A percentile compares a stretch with the other conserved stretches of the same genome.
phyloP scores from a whole-genome alignment of 2,329 filamentous ascomycete genomes.

The Sphaerulina musiva region DNA sequence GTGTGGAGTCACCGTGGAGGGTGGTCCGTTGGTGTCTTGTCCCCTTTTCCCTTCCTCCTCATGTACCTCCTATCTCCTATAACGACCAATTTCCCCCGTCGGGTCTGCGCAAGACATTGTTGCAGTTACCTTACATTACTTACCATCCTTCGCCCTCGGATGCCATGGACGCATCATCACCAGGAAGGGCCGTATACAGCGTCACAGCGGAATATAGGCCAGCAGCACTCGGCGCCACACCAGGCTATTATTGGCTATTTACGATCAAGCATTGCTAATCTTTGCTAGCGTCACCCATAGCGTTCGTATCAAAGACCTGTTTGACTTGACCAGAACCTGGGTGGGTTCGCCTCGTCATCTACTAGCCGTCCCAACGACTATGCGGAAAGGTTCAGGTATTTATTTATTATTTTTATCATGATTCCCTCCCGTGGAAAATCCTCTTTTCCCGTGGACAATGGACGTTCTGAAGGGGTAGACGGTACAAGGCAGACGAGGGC shows the following conservation, averaged over 20 bases:
- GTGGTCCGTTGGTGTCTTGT: too few relatives aligned
- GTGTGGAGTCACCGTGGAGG: too few relatives aligned
- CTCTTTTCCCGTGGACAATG: neutral
- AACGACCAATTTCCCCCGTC: too few relatives aligned
- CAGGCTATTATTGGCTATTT: neutral
- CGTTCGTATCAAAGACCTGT: conserved; percentile 8
- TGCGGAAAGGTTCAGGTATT: neutral
- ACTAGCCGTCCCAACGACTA: neutral
- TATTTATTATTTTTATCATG: too few relatives aligned
- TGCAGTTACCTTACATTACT: too few relatives aligned
- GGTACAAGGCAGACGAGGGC: neutral
- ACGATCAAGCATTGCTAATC: neutral
- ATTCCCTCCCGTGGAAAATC: neutral
- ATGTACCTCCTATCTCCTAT: too few relatives aligned
- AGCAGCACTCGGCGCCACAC: neutral
- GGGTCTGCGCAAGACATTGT: too few relatives aligned
- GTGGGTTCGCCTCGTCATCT: neutral
- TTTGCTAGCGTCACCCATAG: neutral
- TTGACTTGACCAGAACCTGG: neutral
- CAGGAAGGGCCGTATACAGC: too few relatives aligned
- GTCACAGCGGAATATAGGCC: neutral
- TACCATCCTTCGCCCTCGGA: too few relatives aligned
- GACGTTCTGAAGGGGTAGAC: neutral
- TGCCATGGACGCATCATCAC: too few relatives aligned
- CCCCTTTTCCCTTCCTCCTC: too few relatives aligned